These are phyloP conservation scores for Actinomortierella ambigua DNA, from an alignment of 371 early-diverging fungal species.

Conservation along the genomic window DNA sequence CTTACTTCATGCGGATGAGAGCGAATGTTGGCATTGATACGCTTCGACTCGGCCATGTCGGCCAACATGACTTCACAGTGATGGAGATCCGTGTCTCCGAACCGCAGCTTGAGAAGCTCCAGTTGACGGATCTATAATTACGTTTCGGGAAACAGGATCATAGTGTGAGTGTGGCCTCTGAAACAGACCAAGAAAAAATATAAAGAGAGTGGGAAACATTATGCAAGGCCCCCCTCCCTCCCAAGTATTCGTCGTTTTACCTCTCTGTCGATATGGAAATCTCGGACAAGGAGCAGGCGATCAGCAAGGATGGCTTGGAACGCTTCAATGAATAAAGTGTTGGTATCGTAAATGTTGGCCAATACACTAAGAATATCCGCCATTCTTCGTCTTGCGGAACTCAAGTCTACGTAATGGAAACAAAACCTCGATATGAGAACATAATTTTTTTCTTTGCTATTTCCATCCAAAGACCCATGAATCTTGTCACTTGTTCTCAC, in stretches of 20 bases:
- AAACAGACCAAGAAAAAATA: neutral
- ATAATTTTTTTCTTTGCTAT: too few relatives aligned
- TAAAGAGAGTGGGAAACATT: neutral
- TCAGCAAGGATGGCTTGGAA: conserved; percentile 57
- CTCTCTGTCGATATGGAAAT: conserved; percentile 57
- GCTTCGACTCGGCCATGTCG: conserved; percentile 65
- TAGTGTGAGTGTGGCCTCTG: too few relatives aligned
- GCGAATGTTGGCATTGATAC: conserved; percentile 49
- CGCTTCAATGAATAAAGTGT: conserved; percentile 62
- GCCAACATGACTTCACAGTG: conserved; percentile 72
- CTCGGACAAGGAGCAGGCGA: conserved; percentile 47
- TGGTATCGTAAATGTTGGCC: conserved; percentile 61
- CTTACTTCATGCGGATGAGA: conserved; percentile 13
- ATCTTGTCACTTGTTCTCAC: too few relatives aligned
- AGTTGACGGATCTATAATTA: conserved; percentile 51
- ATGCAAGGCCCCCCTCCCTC: neutral
- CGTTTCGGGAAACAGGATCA: neutral
- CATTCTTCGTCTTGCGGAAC: conserved; percentile 46
- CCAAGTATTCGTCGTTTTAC: conserved; percentile 16
- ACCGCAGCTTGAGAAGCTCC: conserved; percentile 65
- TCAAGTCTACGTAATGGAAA: conserved; percentile 29
- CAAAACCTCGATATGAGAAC: neutral
- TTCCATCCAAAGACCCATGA: too few relatives aligned
- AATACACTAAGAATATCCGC: conserved; percentile 59
- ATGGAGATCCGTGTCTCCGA: conserved; percentile 59